Percentiles rank a stretch among this genome's conserved stretches.
These are phyloP conservation scores for Setaria italica DNA, from an alignment of 202 grass and related monocot genomes.

Conservation along the genomic window DNA sequence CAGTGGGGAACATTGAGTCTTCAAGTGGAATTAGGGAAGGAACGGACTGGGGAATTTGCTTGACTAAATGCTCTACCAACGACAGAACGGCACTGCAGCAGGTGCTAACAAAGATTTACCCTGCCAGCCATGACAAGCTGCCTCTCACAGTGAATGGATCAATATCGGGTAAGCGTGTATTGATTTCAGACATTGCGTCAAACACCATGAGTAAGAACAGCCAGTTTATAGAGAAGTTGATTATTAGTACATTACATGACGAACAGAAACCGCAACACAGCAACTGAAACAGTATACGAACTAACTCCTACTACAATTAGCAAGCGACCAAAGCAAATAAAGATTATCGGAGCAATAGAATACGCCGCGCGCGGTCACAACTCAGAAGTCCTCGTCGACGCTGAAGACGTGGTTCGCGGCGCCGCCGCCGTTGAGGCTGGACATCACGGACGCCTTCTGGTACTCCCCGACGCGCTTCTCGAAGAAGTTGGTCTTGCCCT, in stretches of 20 bases:
- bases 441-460: constrained; percentile 86
- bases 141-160: not conserved
- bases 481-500: constrained; percentile 94
- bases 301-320: constrained; percentile 2
- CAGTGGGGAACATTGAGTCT: not conserved
- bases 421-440: constrained; percentile 58
- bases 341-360: not conserved
- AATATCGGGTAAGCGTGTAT: not conserved
- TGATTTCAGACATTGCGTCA: not conserved
- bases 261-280: constrained; percentile 4
- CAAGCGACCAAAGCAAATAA: not conserved
- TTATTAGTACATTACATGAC: constrained; percentile 9
- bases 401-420: constrained; percentile 68
- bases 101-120: not conserved
- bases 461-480: constrained; percentile 91
- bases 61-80: no score
- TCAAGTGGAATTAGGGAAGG: not conserved
- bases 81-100: not conserved
- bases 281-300: constrained; percentile 33
- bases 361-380: not conserved
- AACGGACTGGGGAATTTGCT: no score
- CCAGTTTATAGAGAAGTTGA: no score
- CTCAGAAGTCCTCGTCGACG: constrained; percentile 77
- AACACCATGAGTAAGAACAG: not conserved
- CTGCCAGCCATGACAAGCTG: not conserved